Evolutionary conservation across 1,139 yeast genomes (phyloP), one percentile per base, ranked within the genome.

Genomic region (Scheffersomyces illinoinensis): DNA sequence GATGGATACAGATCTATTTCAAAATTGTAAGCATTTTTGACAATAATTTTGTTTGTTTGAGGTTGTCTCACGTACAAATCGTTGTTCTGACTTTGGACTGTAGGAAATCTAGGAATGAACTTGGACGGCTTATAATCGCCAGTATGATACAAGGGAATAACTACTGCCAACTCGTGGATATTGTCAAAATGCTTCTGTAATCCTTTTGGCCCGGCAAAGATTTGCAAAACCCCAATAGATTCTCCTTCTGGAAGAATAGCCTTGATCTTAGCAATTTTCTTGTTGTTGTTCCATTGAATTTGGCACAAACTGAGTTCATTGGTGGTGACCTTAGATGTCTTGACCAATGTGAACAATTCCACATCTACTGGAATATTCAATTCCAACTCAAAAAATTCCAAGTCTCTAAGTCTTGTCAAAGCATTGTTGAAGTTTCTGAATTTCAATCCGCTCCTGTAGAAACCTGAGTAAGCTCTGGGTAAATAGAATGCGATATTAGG

Each of bases 21-120:
- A 71, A 93, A 92, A 58, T 78, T 83, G 66, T 91, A 91, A 17
- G 86, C 81, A 62, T 85, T 85, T 48, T 85, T 86, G 48, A 76
- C 77, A 19, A 83, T 75, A 55, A 95, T 75, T 61, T 83, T 81
- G 62, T 82, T 85, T 60, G 90, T 85, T 71, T 93, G 98, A 1
- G 99, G 99, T 65, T 89, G 91, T 60, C 85, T 83, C 58, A 95
- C 85, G 71, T 93, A 95, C 55, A 93, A 75, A 70, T 93, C 99
- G 63, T 88, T 86, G 55, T 82, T 80, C 68, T 85, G 87, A 55
- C 91, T 83, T 64, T 85, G 88, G 18, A 87, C 86, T 0, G 93
- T 85, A 5, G 96, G 92, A 66, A 85, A 88, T 50, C 93, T 78
- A 20, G 87, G 85, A 14, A 92, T 91, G 77, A 93, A 91, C 61